phyloP scores from a whole-genome alignment of 2,329 filamentous ascomycete genomes.

The Alternaria metachromatica region DNA sequence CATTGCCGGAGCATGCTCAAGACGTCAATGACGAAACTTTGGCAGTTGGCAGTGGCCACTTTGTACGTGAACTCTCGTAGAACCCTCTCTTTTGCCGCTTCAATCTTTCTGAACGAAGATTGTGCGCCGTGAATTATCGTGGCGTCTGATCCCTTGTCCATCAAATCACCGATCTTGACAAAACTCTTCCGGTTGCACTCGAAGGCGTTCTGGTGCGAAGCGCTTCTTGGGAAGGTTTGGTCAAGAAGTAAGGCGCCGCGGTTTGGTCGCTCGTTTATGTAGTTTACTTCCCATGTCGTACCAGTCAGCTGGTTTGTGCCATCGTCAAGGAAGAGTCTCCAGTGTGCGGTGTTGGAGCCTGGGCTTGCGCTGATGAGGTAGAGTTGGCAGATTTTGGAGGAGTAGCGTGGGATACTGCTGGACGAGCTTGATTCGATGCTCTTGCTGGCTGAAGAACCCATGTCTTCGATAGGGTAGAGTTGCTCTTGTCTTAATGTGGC shows the following conservation, averaged over 20 bases:
- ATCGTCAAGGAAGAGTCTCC: neutral
- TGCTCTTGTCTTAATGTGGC: neutral
- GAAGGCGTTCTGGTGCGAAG: neutral
- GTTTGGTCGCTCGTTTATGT: neutral
- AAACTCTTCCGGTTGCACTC: neutral
- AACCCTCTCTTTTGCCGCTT: neutral
- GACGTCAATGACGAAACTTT: neutral
- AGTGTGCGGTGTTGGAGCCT: neutral
- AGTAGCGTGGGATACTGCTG: neutral
- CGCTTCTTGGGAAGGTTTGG: neutral
- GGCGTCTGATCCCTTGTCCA: neutral
- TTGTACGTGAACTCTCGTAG: neutral
- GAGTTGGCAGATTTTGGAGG: neutral
- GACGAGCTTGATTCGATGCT: neutral
- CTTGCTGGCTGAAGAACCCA: neutral
- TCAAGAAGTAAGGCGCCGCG: neutral
- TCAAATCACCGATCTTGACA: neutral
- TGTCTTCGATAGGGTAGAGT: neutral
- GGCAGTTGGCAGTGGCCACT: neutral
- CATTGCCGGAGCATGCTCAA: neutral
- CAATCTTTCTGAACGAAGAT: neutral
- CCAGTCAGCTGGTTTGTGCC: neutral
- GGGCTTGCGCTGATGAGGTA: neutral
- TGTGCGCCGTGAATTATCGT: neutral
- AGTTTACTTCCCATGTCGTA: neutral